Evolutionary conservation across 495 filamentous ascomycete species (phyloP).

Genomic region (Aspergillus bridgeri): DNA sequence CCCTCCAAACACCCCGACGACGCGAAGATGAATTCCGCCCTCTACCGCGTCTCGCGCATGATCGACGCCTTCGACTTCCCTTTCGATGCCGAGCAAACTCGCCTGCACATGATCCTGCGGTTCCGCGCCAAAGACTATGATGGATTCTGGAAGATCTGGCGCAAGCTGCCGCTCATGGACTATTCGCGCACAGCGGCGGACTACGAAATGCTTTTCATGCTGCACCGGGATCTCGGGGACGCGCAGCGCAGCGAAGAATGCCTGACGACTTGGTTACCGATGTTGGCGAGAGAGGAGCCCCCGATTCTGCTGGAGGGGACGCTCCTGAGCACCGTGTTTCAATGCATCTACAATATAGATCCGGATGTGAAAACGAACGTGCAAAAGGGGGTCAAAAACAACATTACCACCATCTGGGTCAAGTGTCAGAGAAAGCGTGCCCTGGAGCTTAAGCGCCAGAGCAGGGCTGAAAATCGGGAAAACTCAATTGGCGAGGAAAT

Average conservation of each 20-base stretch:
- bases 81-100: constrained; percentile 46
- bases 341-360: constrained; percentile 53
- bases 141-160: constrained; percentile 61
- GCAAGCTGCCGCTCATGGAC: constrained; percentile 47
- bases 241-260: constrained; percentile 45
- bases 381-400: constrained; percentile 11
- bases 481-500: neutral
- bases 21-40: constrained; percentile 4
- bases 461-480: too few species aligned
- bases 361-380: constrained; percentile 35
- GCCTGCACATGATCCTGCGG: constrained; percentile 45
- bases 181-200: constrained; percentile 49
- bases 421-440: constrained; percentile 21
- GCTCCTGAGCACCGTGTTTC: constrained; percentile 39
- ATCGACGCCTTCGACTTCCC: constrained; percentile 34
- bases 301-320: constrained; percentile 42
- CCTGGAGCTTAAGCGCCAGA: too few species aligned
- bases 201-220: constrained; percentile 54
- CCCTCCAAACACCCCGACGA: constrained; percentile 1
- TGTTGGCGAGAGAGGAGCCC: constrained; percentile 58
- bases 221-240: constrained; percentile 47
- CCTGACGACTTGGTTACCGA: constrained; percentile 48
- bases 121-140: constrained; percentile 44
- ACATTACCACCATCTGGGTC: constrained; percentile 21
- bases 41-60: constrained; percentile 21